Percentiles rank a stretch among this genome's conserved stretches.
Conservation (phyloP, 495 filamentous ascomycete species). For the Penicillium roqueforti region DNA sequence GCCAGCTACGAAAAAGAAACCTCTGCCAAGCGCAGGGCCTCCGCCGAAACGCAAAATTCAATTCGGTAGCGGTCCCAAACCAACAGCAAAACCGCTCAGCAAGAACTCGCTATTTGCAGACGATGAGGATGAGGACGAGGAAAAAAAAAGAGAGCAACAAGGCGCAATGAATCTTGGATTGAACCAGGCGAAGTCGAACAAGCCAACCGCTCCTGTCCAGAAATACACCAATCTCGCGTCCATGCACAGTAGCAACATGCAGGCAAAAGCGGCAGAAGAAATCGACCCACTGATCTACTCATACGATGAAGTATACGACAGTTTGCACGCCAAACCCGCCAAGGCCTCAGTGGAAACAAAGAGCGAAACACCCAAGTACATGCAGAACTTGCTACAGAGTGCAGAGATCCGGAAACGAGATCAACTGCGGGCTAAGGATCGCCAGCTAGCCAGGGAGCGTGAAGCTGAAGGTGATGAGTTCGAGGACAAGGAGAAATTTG, state of each 20-base stretch:
- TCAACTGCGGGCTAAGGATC: slow-evolving; percentile 80
- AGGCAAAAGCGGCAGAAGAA: slow-evolving; percentile 43
- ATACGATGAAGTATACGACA: slow-evolving; percentile 55
- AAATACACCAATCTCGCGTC: slow-evolving; percentile 49
- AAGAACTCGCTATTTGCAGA: slow-evolving; percentile 44
- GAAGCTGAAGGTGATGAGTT: slow-evolving; percentile 93
- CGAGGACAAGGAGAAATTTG: slow-evolving; percentile 93
- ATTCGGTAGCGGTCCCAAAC: slow-evolving; percentile 19
- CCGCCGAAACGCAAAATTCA: slow-evolving; percentile 38
- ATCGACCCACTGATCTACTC: slow-evolving; percentile 54
- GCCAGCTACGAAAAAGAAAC: slow-evolving; percentile 17
- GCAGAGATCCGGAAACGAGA: slow-evolving; percentile 88
- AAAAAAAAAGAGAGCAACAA: slow-evolving; percentile 20
- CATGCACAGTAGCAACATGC: slow-evolving; percentile 45
- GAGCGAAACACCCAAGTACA: slow-evolving; percentile 65
- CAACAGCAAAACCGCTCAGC: slow-evolving; percentile 32
- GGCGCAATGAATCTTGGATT: slow-evolving; percentile 15
- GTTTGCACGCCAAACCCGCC: slow-evolving; percentile 40
- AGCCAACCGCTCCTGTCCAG: slow-evolving; percentile 9
- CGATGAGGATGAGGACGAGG: slow-evolving; percentile 36
- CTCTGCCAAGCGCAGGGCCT: slow-evolving; percentile 14
- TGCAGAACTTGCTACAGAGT: slow-evolving; percentile 71
- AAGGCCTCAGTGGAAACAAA: slow-evolving; percentile 22
- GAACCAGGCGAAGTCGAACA: slow-evolving; percentile 20
- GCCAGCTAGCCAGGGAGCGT: slow-evolving; percentile 77